These are phyloP conservation scores for Melaleuca quinquenervia DNA, from an alignment of 345 rosid genomes.

Conservation along the genomic window DNA sequence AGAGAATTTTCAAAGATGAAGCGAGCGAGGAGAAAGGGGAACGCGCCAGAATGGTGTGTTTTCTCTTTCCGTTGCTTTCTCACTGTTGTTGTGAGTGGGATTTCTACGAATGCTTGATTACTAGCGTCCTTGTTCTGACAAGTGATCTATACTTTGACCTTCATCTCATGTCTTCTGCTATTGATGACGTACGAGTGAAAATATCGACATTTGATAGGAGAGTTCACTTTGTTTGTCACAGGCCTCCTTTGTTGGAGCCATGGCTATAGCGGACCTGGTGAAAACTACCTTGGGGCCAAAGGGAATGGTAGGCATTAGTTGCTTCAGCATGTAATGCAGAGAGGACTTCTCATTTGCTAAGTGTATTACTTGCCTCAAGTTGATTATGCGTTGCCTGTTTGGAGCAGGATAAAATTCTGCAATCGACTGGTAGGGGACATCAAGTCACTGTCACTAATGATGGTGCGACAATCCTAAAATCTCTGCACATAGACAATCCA, in stretches of 20 bases:
- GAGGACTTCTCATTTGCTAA: not conserved
- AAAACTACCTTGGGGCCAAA: constrained; percentile 95
- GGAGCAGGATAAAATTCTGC: constrained; percentile 81
- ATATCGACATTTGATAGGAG: not conserved
- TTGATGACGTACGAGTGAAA: not conserved
- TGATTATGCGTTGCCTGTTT: not conserved
- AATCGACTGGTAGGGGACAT: constrained; percentile 86
- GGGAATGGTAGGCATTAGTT: constrained; percentile 62
- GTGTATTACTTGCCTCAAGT: not conserved
- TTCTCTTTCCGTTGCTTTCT: not conserved
- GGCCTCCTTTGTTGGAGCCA: constrained; percentile 95
- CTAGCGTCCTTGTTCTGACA: not conserved
- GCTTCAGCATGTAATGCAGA: not conserved
- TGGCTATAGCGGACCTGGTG: constrained; percentile 83
- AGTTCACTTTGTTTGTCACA: constrained; percentile 2
- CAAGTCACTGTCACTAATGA: constrained; percentile 85
- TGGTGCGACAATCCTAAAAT: constrained; percentile 93
- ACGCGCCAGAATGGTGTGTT: constrained; percentile 79
- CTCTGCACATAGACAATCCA: constrained; percentile 87
- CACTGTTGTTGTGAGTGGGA: not conserved
- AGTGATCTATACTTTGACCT: not conserved
- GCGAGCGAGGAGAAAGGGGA: constrained; percentile 96
- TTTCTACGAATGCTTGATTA: not conserved
- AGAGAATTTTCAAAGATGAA: constrained; percentile 76
- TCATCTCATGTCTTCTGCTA: not conserved